These are phyloP conservation scores for Penicillium arizonense DNA, from an alignment of 495 filamentous ascomycete genomes.

Conservation along the genomic window DNA sequence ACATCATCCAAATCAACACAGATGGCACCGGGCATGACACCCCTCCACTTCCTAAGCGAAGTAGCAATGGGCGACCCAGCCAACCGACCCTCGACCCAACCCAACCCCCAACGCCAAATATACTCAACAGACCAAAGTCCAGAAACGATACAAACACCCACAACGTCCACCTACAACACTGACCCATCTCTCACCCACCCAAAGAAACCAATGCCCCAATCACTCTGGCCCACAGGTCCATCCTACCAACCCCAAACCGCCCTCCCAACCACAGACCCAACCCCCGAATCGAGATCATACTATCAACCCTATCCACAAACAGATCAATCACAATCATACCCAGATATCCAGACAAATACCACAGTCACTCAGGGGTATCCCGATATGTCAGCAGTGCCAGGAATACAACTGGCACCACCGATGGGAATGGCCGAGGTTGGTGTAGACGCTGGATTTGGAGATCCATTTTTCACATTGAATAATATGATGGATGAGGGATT, in stretches of 20 bases:
- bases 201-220: not conserved
- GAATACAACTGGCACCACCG: slow-evolving; percentile 10
- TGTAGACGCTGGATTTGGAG: slow-evolving; percentile 24
- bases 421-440: slow-evolving; percentile 30
- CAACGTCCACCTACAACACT: not conserved
- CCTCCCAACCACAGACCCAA: slow-evolving; percentile 4
- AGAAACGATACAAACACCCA: slow-evolving; percentile 1
- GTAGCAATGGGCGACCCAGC: slow-evolving; percentile 57
- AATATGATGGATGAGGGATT: slow-evolving; percentile 39
- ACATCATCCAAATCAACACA: slow-evolving; percentile 10
- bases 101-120: slow-evolving; percentile 1
- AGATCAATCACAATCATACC: slow-evolving; percentile 6
- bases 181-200: slow-evolving; percentile 1
- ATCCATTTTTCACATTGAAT: slow-evolving; percentile 32
- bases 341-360: not conserved
- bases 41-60: slow-evolving; percentile 66
- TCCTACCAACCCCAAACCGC: not conserved
- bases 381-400: slow-evolving; percentile 13
- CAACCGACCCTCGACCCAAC: slow-evolving; percentile 9
- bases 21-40: slow-evolving; percentile 41
- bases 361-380: slow-evolving; percentile 6
- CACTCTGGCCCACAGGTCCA: not conserved
- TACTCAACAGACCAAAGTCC: slow-evolving; percentile 1
- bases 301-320: slow-evolving; percentile 15
- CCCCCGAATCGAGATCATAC: slow-evolving; percentile 1